Base-by-base conservation (phyloP, 2,329 filamentous ascomycete species). In the Endoconidiophora polonica region DNA sequence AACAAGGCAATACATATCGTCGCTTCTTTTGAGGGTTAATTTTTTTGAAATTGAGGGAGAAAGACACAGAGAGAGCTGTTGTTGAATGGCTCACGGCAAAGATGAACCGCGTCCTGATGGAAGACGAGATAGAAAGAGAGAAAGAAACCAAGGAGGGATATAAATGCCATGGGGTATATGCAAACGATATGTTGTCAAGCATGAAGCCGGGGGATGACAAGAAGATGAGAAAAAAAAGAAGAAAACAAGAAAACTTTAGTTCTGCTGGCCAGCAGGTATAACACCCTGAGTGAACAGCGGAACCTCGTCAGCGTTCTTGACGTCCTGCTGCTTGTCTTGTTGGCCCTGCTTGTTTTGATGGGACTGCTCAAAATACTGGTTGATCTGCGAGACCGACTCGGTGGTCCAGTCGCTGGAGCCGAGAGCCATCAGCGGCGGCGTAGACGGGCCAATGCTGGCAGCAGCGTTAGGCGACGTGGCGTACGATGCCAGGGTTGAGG, bases 371-470 rank as follows among this genome's bases (percentile, higher is more conserved):
- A 96, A 84, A 61, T 95, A 98, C 55, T 77, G 76, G 59, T 86
- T 80, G 58, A 98, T 98, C 56, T 86, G 83, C 10, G 85, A 84
- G 48, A 93, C 76, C 48, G 86, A 84, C 59, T 98, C 91, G 44
- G 72, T 72, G 55, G 77, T 74, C 84, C 85, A 94, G 38, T 64
- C 64, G 53, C 71, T 65, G 24, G 66, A 69, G 23, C 73, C 69
- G 46, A 53, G 43, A 37, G 39, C 37, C 46, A 53, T 23, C 29
- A 71, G 73, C 41, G 63, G 61, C 48, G 73, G 68, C 26, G 74
- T 73, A 36, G 59, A 58, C 9, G 68, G 65, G 53, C 69, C 69
- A 57, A 61, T 67, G 56, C 63, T 61, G 45, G 62, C 59, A 46
- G 64, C 62, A 46, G 56, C 56, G 9, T 64, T 56, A 36, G 57